Evolutionary conservation across 495 filamentous ascomycete species (phyloP), one percentile per base, ranked within the genome.

Genomic region (Neurospora terricola): DNA sequence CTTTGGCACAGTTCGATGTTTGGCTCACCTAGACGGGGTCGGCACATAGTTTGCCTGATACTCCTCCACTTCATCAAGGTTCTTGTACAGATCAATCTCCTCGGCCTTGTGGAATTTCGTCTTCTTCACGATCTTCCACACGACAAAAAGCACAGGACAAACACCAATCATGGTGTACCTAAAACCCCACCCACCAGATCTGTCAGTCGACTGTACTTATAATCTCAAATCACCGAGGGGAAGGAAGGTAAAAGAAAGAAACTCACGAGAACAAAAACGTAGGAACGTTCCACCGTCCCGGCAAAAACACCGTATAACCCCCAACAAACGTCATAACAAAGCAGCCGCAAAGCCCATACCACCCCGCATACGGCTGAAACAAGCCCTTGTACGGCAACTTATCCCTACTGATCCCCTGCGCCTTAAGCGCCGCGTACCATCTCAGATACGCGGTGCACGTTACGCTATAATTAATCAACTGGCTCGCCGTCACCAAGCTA

Each of bases 401-500:
- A 18, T 88, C 81, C 5, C 91, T 82, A 18, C 86, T 84, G 36
- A 94, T 82, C 4, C 91, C 91, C 76, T 96, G 92, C 0, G 87
- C 90, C 66, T 90, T 82, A 38, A 90, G 81, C 1, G 91, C 92
- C 38, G 87, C 88, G 73, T 90, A 85, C 81, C 92, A 96, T n/a
- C 88, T 84, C 73, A 93, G 83, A 79, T 91, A 96, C 5, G 91
- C 92, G 75, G 88, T 88, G 38, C 87, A 87, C 71, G 92, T 89
- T 34, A 90, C 89, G 43, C 84, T 86, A 81, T 89, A 93, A 78
- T 94, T 93, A 82, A 96, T 93, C 21, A 94, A 83, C 80, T 94
- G 92, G 1, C 87, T 90, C 8, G 91, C 91, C 10, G 92, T 80
- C 72, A 92, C 88, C 71, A 93, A 74, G 77, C 84, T 91, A 42